Conservation (phyloP, 371 early-diverging fungal species). For the Saksenaea oblongispora region DNA sequence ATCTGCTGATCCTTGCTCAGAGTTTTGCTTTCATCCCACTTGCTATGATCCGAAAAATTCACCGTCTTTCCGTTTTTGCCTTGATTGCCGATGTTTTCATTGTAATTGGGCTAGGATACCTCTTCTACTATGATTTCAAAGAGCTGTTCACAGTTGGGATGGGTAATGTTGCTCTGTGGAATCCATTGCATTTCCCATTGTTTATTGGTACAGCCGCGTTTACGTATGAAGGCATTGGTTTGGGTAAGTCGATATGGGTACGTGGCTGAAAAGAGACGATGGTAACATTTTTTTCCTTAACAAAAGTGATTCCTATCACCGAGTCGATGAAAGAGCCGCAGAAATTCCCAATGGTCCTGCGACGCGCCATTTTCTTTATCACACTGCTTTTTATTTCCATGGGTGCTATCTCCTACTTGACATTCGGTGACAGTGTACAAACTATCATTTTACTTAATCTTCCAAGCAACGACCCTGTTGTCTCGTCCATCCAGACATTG, state of each 20-base stretch:
- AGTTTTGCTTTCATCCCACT: slow-evolving; percentile 79
- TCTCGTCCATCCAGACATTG: slow-evolving; percentile 70
- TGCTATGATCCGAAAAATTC: slow-evolving; percentile 82
- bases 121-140: slow-evolving; percentile 73
- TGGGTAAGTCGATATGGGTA: slow-evolving; percentile 44
- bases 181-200: slow-evolving; percentile 69
- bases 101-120: slow-evolving; percentile 74
- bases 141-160: slow-evolving; percentile 57
- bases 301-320: slow-evolving; percentile 64
- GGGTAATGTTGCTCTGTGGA: slow-evolving; percentile 65
- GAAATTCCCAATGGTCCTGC: slow-evolving; percentile 71
- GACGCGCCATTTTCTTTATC: slow-evolving; percentile 66
- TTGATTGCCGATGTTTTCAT: slow-evolving; percentile 87
- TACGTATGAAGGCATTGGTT: slow-evolving; percentile 90
- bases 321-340: slow-evolving; percentile 83
- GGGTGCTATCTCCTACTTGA: slow-evolving; percentile 78
- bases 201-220: slow-evolving; percentile 91
- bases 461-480: slow-evolving; percentile 64
- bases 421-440: slow-evolving; percentile 78
- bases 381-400: slow-evolving; percentile 72
- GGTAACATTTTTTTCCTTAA: no score
- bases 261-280: no score
- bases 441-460: slow-evolving; percentile 82
- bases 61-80: slow-evolving; percentile 76
- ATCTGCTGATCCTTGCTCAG: slow-evolving; percentile 70